These are phyloP conservation scores for Suillus tomentosus DNA, from an alignment of 768 basidiomycete genomes.

Conservation along the genomic window DNA sequence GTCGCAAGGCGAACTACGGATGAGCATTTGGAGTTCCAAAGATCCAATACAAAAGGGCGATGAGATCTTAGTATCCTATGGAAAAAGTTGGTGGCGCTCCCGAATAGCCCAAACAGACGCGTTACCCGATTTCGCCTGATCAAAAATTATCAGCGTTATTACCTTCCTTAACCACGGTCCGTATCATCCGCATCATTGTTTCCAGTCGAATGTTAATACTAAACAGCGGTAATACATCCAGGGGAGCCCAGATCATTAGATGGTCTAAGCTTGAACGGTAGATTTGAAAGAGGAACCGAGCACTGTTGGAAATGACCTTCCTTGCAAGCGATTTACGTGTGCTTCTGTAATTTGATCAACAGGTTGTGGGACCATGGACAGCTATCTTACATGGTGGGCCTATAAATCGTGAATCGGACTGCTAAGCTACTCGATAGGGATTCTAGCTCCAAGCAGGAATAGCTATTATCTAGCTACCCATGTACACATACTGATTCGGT, in stretches of 20 bases:
- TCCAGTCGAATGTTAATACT: background rate
- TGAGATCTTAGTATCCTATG: slow-evolving; percentile 87
- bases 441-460: background rate
- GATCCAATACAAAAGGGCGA: slow-evolving; percentile 72
- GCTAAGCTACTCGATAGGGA: background rate
- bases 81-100: slow-evolving; percentile 80
- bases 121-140: background rate
- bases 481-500: slow-evolving; percentile 1
- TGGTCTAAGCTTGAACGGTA: slow-evolving; percentile 4
- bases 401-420: background rate
- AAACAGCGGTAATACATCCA: slow-evolving; percentile 1
- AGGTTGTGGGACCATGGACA: background rate
- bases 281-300: background rate
- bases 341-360: slow-evolving; percentile 8
- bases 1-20: slow-evolving; percentile 61
- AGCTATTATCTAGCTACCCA: background rate
- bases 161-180: background rate
- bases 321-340: slow-evolving; percentile 14
- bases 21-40: slow-evolving; percentile 71
- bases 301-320: background rate
- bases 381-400: background rate
- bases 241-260: background rate
- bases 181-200: background rate
- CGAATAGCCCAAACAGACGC: slow-evolving; percentile 16
- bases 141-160: background rate